Evolutionary conservation across 257 asterid species (phyloP).

Genomic region (Dorcoceras hygrometricum): DNA sequence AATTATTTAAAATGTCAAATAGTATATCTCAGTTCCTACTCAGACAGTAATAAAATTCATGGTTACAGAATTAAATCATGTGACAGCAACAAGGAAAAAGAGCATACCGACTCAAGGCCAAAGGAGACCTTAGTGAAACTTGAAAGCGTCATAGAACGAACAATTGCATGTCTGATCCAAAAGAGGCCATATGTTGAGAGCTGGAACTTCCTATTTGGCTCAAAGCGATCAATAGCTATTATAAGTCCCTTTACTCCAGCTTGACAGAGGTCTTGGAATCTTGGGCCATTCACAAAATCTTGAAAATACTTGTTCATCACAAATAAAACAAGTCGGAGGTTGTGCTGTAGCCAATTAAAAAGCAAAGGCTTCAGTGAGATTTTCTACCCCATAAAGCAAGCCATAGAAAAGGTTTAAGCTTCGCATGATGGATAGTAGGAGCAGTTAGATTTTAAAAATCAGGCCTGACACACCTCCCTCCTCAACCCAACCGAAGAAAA

Average conservation of each 20-base stretch:
- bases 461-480: background rate
- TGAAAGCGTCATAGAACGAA: constrained; percentile 85
- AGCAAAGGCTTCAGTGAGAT: constrained; percentile 23
- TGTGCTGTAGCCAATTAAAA: constrained; percentile 64
- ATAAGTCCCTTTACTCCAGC: constrained; percentile 98
- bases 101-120: constrained; percentile 81
- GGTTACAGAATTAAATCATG: background rate
- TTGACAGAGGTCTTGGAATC: constrained; percentile 87
- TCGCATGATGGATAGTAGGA: background rate
- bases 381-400: constrained; percentile 1
- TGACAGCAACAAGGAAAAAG: constrained; percentile 13
- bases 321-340: constrained; percentile 86
- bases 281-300: constrained; percentile 67
- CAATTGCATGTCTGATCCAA: constrained; percentile 89
- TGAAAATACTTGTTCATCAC: constrained; percentile 90
- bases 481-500: background rate
- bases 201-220: constrained; percentile 64
- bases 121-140: constrained; percentile 93
- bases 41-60: background rate
- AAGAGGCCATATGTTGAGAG: constrained; percentile 87
- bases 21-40: background rate
- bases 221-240: constrained; percentile 87
- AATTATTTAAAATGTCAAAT: background rate
- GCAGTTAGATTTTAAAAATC: background rate
- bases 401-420: background rate